Evolutionary conservation across 371 early-diverging fungal species (phyloP).

Genomic region (Zychaea mexicana): DNA sequence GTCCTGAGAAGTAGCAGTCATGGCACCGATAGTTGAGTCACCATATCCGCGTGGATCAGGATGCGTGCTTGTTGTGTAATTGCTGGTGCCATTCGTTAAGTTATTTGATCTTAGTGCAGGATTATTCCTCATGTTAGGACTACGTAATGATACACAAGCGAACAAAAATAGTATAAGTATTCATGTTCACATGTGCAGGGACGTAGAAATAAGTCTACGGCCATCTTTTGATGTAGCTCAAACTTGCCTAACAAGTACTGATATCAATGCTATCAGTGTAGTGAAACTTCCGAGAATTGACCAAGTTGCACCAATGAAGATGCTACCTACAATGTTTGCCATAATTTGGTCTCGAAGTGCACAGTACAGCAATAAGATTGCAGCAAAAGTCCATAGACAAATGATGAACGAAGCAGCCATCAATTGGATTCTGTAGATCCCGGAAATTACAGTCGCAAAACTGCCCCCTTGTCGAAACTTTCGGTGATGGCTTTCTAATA

Average conservation of each 20-base stretch:
- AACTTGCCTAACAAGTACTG: background rate
- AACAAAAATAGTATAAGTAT: no score
- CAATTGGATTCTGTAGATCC: conserved; percentile 28
- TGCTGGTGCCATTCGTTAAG: no score
- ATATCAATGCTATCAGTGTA: background rate
- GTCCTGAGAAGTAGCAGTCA: no score
- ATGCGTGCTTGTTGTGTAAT: no score
- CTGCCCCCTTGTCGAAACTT: conserved; percentile 19
- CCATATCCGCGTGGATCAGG: no score
- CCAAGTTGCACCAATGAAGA: background rate
- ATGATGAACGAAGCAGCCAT: conserved; percentile 14
- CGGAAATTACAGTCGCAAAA: conserved; percentile 18
- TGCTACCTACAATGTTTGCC: conserved; percentile 3
- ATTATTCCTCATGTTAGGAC: no score
- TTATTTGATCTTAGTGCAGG: no score
- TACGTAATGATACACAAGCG: no score
- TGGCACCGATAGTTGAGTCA: no score
- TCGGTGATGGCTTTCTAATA: conserved; percentile 21
- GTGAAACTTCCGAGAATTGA: background rate
- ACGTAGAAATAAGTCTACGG: no score
- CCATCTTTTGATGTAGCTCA: no score
- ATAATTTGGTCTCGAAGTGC: conserved; percentile 22
- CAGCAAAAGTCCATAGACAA: conserved; percentile 18
- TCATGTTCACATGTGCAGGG: no score
- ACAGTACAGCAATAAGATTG: conserved; percentile 17